Conservation (phyloP, 1,139 yeast genomes). For the Zygosaccharomyces sapae region DNA sequence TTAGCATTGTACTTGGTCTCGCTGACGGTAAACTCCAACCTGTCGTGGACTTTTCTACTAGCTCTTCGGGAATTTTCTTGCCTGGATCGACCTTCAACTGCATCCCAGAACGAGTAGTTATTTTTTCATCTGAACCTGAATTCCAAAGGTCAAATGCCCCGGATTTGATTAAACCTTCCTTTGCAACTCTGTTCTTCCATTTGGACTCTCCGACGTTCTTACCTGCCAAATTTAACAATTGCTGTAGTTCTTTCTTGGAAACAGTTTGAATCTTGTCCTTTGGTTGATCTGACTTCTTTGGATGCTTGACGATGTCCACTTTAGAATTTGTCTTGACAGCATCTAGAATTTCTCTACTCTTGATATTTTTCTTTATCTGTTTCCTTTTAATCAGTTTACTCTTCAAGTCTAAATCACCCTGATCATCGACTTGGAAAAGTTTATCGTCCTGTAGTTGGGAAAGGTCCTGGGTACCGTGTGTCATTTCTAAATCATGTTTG, state of each 20-base stretch:
- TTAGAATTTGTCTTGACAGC: constrained; percentile 59
- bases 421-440: constrained; percentile 69
- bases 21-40: constrained; percentile 51
- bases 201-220: constrained; percentile 56
- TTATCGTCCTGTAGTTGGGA: constrained; percentile 42
- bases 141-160: constrained; percentile 68
- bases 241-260: constrained; percentile 59
- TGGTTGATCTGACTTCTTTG: constrained; percentile 33
- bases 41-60: constrained; percentile 42
- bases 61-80: constrained; percentile 40
- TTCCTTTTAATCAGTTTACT: constrained; percentile 42
- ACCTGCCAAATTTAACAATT: constrained; percentile 77
- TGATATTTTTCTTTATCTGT: constrained; percentile 47
- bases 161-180: constrained; percentile 57
- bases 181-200: constrained; percentile 49
- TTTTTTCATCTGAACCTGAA: constrained; percentile 11
- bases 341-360: constrained; percentile 69
- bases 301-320: constrained; percentile 55
- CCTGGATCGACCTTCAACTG: constrained; percentile 23
- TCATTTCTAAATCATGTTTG: constrained; percentile 61
- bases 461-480: constrained; percentile 51
- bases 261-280: constrained; percentile 57
- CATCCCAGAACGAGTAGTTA: constrained; percentile 32
- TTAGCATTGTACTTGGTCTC: constrained; percentile 54
- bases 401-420: constrained; percentile 49